Conservation (phyloP, 352 stramenopile species). For the Thraustochytrium striatum region DNA sequence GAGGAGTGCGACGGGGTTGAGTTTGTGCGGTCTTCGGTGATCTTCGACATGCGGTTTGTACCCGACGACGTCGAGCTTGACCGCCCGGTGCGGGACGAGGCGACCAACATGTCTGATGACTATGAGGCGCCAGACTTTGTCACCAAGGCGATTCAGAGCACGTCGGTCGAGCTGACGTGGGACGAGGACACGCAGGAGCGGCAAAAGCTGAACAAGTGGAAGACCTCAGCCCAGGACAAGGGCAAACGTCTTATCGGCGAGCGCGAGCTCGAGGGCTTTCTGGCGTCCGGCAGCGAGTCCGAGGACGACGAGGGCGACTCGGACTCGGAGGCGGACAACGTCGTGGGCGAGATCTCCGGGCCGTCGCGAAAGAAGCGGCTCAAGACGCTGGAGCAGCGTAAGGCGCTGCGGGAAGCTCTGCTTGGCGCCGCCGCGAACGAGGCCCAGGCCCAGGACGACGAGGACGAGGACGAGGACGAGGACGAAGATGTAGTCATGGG, state of each 20-base stretch:
- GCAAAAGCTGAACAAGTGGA: slow-evolving; percentile 63
- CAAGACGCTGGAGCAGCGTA: not conserved
- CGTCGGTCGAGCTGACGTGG: slow-evolving; percentile 89
- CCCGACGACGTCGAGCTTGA: slow-evolving; percentile 79
- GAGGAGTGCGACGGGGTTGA: slow-evolving; percentile 93
- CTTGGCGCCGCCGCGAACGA: not conserved
- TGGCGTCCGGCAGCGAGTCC: slow-evolving; percentile 75
- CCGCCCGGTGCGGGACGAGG: slow-evolving; percentile 75
- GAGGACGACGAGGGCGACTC: slow-evolving; percentile 59
- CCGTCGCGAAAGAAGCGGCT: not conserved
- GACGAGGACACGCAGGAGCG: slow-evolving; percentile 81
- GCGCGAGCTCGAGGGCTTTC: slow-evolving; percentile 87
- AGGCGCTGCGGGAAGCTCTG: not conserved
- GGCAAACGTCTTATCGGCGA: slow-evolving; percentile 61
- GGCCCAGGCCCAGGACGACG: slow-evolving; percentile 33
- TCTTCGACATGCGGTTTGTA: slow-evolving; percentile 90
- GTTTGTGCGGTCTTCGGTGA: slow-evolving; percentile 89
- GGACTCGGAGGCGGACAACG: not conserved
- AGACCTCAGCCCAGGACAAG: slow-evolving; percentile 50
- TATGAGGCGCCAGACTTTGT: slow-evolving; percentile 92
- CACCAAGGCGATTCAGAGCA: slow-evolving; percentile 81
- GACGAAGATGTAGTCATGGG: too few species aligned
- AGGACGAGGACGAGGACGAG: slow-evolving; percentile 54
- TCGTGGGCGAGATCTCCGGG: slow-evolving; percentile 47
- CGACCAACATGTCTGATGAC: slow-evolving; percentile 74